phyloP scores from a whole-genome alignment of 1,284 basidiomycete genomes.

The Pisolithus thermaeus region DNA sequence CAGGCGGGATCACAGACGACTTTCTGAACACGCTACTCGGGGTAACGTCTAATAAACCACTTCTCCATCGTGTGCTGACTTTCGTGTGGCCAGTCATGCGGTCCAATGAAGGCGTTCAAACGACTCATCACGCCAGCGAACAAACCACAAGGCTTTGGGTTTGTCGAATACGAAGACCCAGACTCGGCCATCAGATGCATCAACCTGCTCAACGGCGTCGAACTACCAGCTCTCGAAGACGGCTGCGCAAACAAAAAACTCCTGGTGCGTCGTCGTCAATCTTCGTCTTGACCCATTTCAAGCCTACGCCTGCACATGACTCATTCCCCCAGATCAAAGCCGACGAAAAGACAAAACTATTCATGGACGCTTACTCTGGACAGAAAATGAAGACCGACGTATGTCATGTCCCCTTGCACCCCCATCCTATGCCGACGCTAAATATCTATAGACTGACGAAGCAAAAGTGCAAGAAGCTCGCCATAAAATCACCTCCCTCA shows the following conservation, averaged over 20 bases:
- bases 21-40: constrained; percentile 75
- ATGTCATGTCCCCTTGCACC: constrained; percentile 3
- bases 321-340: constrained; percentile 66
- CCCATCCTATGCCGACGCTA: constrained; percentile 1
- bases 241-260: constrained; percentile 82
- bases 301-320: constrained; percentile 30
- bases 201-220: constrained; percentile 74
- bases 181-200: constrained; percentile 83
- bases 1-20: constrained; percentile 81
- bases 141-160: constrained; percentile 92
- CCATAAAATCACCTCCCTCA: constrained; percentile 47
- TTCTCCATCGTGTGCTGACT: not conserved
- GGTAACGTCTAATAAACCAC: constrained; percentile 42
- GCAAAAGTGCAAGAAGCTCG: constrained; percentile 48
- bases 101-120: constrained; percentile 82
- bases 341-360: constrained; percentile 87
- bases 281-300: constrained; percentile 21
- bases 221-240: constrained; percentile 83
- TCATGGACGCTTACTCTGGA: constrained; percentile 78
- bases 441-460: constrained; percentile 53
- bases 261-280: constrained; percentile 52
- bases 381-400: constrained; percentile 80
- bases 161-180: constrained; percentile 86
- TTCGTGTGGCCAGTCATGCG: constrained; percentile 63
- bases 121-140: constrained; percentile 80